Evolutionary conservation across 495 filamentous ascomycete genomes (phyloP), one percentile per base, ranked within the genome.

Genomic region (Hypomontagnella submonticulosa): DNA sequence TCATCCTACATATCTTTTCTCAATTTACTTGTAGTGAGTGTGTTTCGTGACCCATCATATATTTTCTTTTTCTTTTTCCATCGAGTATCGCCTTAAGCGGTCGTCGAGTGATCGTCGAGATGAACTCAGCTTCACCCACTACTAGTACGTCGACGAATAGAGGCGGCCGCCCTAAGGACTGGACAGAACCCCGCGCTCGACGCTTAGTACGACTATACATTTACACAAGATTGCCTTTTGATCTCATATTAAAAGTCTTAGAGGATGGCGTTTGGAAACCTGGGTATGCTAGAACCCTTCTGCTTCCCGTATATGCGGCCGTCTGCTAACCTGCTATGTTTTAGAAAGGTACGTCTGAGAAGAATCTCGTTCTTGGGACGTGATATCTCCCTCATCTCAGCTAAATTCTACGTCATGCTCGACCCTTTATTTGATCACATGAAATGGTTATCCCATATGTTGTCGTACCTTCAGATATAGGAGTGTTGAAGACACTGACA

Each of bases 161-260:
- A 59, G 80, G 78, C 27, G 80, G 80, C 1, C 71, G 80, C 0
- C 80, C 80, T 20, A 76, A 78, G 13, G 75, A 79, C 33, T 82
- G 80, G 80, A 80, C 79, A 15, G 57, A 75, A 8, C 75, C 75
- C 6, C 73, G 78, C 10, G 77, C 75, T 12, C 75, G 80, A n/a
- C 77, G 78, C 62, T 61, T 81, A 11, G 74, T 77, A 9, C 70
- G 80, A 16, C 74, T 82, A 4, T 81, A 82, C 48, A 69, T 81
- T 33, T 81, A 77, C 57, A 80, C 79, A 3, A 80, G 71, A 1
- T 62, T 82, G 23, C 74, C 77, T 1, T 76, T 80, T 46, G 75
- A 75, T 3, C 76, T 71, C 62, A 81, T 82, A 36, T 73, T 81
- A 47, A 78, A 74, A 33, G 69, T 80, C 9, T 52, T 81, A 30